Conservation (phyloP, 2,329 filamentous ascomycete species). For the Trichoderma sp. region DNA sequence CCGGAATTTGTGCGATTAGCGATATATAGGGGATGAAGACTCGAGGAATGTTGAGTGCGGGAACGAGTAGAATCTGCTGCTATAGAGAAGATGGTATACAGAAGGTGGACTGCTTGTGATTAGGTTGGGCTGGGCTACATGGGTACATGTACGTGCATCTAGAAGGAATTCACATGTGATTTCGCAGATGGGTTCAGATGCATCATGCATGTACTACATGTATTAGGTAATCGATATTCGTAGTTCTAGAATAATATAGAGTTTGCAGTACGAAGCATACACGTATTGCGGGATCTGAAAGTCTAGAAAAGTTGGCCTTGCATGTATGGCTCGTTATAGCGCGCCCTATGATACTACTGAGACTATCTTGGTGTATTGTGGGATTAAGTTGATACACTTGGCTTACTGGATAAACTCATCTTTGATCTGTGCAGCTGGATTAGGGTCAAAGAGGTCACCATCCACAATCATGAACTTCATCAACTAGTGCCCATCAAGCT, state of each 20-base stretch:
- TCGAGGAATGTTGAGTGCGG: neutral
- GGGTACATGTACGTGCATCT: neutral
- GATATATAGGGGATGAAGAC: neutral
- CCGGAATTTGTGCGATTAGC: neutral
- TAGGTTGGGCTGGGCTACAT: neutral
- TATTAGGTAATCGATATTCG: neutral
- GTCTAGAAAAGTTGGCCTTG: no score
- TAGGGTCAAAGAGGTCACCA: no score
- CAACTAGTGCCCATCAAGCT: neutral
- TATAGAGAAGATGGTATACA: neutral
- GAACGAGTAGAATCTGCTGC: neutral
- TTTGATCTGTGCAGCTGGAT: no score
- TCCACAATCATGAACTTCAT: no score
- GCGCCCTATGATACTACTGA: no score
- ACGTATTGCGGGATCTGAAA: neutral
- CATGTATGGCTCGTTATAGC: no score
- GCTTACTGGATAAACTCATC: no score
- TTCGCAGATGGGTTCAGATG: neutral
- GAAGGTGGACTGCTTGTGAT: neutral
- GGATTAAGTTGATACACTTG: no score
- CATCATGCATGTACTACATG: neutral
- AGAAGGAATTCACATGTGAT: constrained; percentile 17
- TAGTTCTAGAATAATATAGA: neutral
- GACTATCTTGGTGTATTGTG: no score
- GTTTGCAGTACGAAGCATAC: neutral